phyloP scores from a whole-genome alignment of 768 basidiomycete species.

The Rubroboletus pulcherrimus region DNA sequence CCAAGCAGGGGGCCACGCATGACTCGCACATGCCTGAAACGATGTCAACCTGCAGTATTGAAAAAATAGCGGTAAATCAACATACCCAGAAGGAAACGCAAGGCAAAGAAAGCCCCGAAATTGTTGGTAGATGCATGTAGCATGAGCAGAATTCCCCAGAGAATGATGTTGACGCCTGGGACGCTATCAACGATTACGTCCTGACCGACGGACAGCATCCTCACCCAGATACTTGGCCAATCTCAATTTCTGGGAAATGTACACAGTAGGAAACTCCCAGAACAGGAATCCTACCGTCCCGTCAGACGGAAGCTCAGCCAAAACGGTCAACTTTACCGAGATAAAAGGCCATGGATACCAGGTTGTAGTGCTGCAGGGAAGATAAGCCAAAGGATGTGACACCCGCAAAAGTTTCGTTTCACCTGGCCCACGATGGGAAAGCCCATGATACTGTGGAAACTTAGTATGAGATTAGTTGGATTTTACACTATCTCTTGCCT shows the following conservation, averaged over 20 bases:
- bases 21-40: slow-evolving; percentile 60
- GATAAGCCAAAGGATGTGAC: slow-evolving; percentile 2
- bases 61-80: background rate
- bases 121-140: slow-evolving; percentile 53
- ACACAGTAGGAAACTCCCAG: slow-evolving; percentile 65
- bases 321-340: slow-evolving; percentile 37
- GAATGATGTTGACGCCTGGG: slow-evolving; percentile 51
- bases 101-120: slow-evolving; percentile 59
- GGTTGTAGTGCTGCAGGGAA: slow-evolving; percentile 50
- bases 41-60: background rate
- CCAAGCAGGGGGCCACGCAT: slow-evolving; percentile 60
- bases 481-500: slow-evolving; percentile 35
- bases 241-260: slow-evolving; percentile 58
- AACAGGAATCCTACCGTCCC: slow-evolving; percentile 44
- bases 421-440: slow-evolving; percentile 63
- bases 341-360: slow-evolving; percentile 63
- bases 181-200: background rate
- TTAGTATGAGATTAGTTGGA: background rate
- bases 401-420: background rate
- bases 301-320: background rate
- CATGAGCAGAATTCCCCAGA: slow-evolving; percentile 61
- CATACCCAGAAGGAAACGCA: slow-evolving; percentile 57
- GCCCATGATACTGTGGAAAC: slow-evolving; percentile 51
- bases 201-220: slow-evolving; percentile 1
- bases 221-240: slow-evolving; percentile 61